Conservation (phyloP, 2,329 filamentous ascomycete species). For the Neonectria coccinea region DNA sequence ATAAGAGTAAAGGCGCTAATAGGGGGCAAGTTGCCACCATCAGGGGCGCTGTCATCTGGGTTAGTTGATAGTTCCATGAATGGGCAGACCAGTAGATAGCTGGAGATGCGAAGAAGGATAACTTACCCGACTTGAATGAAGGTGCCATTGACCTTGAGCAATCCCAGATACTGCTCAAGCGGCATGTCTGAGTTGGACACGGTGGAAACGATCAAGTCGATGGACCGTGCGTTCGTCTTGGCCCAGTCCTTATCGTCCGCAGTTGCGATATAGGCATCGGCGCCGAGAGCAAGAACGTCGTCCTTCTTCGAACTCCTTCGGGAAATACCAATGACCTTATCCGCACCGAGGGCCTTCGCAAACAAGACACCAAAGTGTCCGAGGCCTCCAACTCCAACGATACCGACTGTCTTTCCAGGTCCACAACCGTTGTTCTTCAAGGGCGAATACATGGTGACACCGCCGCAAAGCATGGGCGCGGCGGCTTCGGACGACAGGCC, state of each 20-base stretch:
- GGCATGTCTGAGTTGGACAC: slow-evolving; percentile 52
- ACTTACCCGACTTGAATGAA: slow-evolving; percentile 69
- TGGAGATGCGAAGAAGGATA: too few species aligned
- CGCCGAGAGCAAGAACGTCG: slow-evolving; percentile 66
- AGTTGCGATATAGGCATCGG: slow-evolving; percentile 67
- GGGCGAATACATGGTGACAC: slow-evolving; percentile 81
- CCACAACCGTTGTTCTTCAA: slow-evolving; percentile 78
- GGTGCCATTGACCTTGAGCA: slow-evolving; percentile 63
- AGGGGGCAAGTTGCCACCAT: slow-evolving; percentile 24
- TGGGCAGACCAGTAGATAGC: neutral
- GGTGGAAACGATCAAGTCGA: slow-evolving; percentile 80
- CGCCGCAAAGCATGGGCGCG: slow-evolving; percentile 85
- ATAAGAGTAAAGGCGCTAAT: slow-evolving; percentile 22
- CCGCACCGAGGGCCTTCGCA: slow-evolving; percentile 71
- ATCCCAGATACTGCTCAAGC: slow-evolving; percentile 24
- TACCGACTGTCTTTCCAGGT: slow-evolving; percentile 79
- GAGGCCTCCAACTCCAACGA: slow-evolving; percentile 78
- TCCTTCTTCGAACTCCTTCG: slow-evolving; percentile 66
- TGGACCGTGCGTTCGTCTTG: slow-evolving; percentile 63
- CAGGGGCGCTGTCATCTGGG: slow-evolving; percentile 43
- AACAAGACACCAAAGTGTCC: slow-evolving; percentile 77
- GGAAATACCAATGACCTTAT: slow-evolving; percentile 67
- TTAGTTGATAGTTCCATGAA: slow-evolving; percentile 10
- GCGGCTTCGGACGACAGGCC: slow-evolving; percentile 69
- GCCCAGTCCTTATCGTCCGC: slow-evolving; percentile 65